Evolutionary conservation across 2,329 filamentous ascomycete species (phyloP), one percentile per base, ranked within the genome.

Genomic region (Fusarium paranaense): DNA sequence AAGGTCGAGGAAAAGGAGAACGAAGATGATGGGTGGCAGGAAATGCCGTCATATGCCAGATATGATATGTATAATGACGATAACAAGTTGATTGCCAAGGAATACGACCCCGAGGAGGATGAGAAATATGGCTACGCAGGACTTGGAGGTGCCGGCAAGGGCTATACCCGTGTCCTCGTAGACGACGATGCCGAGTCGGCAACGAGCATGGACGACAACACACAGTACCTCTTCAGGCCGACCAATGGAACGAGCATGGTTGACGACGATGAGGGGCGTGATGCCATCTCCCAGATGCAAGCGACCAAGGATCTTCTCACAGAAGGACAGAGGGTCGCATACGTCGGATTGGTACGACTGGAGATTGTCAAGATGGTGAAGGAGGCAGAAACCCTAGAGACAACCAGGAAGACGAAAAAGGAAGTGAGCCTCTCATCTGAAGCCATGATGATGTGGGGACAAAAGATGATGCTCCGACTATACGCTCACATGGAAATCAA

Each of bases 401-500:
- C 85, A 32, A 91, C 88, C 3, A 94, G 88, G 78, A 89, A 87
- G 47, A 89, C 90, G 2, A 97, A 93, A 83, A 98, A 96, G 81
- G 86, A 91, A 50, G 81, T 95, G 13, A 87, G 90, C 33, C 85
- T 92, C 70, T 90, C 93, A 1, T 85, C 91, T 13, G 97, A 98
- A 82, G 90, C 92, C 38, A 92, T 94, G 85, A 93, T 93, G 82
- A 98, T 98, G 93, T 99, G 96, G 96, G 92, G 94, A 66, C 97
- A 99, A 82, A 97, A 97, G 85, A 97, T 98, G 89, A 99, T 99
- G 95, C 91, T 98, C 69, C 91, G 96, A 27, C 82, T 99, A 14
- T 99, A 98, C 82, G 87, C 91, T 14, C 97, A 99, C 83, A 99
- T 99, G 97, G 97, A 99, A 69, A 97, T 99, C 78, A 95, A 92